A percentile compares a stretch with the other conserved stretches of the same genome.
These are phyloP conservation scores for Salvia rosmarinus DNA, from an alignment of 257 asterid genomes.

Conservation along the genomic window DNA sequence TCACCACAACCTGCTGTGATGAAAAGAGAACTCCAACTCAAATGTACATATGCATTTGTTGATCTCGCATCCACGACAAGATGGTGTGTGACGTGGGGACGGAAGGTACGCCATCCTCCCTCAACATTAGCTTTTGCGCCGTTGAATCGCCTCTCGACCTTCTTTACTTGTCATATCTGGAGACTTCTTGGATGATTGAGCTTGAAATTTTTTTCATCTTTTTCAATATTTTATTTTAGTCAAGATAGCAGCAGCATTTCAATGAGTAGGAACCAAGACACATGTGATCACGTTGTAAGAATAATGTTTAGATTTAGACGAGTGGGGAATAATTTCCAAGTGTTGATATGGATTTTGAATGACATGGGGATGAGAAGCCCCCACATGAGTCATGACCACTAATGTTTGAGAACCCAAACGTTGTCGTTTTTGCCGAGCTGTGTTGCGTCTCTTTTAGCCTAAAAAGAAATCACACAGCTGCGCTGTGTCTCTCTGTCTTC, in stretches of 20 bases:
- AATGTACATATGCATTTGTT: not conserved
- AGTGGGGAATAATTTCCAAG: conserved; percentile 5
- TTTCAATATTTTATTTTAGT: not conserved
- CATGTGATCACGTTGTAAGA: conserved; percentile 27
- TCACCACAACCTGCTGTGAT: too few relatives aligned
- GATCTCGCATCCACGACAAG: too few relatives aligned
- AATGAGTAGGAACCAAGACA: not conserved
- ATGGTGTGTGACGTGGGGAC: too few relatives aligned
- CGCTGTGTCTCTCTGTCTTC: not conserved
- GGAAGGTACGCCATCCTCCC: conserved; percentile 7
- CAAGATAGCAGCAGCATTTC: too few relatives aligned
- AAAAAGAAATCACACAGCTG: conserved; percentile 24
- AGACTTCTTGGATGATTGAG: not conserved
- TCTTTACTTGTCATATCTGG: conserved; percentile 2
- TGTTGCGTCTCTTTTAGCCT: conserved; percentile 23
- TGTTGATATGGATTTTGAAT: not conserved
- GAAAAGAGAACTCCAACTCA: not conserved
- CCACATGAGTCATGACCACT: conserved; percentile 15
- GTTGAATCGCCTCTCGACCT: not conserved
- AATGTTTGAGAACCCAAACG: conserved; percentile 4
- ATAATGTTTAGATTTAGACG: not conserved
- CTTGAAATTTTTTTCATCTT: not conserved
- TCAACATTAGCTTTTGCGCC: not conserved
- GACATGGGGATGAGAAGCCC: not conserved
- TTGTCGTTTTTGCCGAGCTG: conserved; percentile 23